Base-by-base conservation (phyloP, 495 filamentous ascomycete species). In the Xylaria venustula region DNA sequence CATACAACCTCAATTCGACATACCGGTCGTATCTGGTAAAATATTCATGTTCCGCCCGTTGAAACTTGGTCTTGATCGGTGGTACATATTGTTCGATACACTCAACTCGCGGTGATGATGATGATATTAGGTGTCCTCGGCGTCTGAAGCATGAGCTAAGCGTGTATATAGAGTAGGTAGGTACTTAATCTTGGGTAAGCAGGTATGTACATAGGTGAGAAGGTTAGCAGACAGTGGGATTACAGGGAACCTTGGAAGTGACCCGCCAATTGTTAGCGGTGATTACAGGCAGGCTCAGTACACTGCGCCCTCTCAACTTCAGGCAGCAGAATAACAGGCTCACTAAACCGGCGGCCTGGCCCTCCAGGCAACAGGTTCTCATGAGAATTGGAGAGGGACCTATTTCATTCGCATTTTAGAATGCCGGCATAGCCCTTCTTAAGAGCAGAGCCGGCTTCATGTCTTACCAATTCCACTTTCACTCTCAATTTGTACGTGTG, bases 281-380 rank as follows among this genome's bases (percentile, higher is more conserved):
- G n/a, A n/a, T n/a, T n/a, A n/a, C n/a, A n/a, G n/a, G n/a, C n/a
- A n/a, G n/a, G n/a, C n/a, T n/a, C n/a, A n/a, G n/a, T n/a, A n/a
- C 5, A 11, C 30, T 34, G 30, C 30, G 30, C 30, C 30, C 30
- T 34, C 30, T 34, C 30, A 34, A 34, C 37, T 40, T 15, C 64
- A 69, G 67, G 67, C 67, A 69, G 60, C 64, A 69, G 67, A 67
- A 69, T 69, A 67, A 69, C 11, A 34, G n/a, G n/a, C n/a, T n/a
- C n/a, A 34, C n/a, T 42, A 45, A 50, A 17, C 40, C 49, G 40
- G 40, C 36, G 25, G 54, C 54, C 56, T 59, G 36, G 56, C 23
- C 3, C 56, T 41, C 54, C 44, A 47, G 54, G 54, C 54, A 47
- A 48, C 42, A 34, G 40, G 53, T 42, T 3, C 7, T 45, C 25